Evolutionary conservation across 192 early-diverging fungal species (phyloP).

Genomic region (Linnemannia schmuckeri): DNA sequence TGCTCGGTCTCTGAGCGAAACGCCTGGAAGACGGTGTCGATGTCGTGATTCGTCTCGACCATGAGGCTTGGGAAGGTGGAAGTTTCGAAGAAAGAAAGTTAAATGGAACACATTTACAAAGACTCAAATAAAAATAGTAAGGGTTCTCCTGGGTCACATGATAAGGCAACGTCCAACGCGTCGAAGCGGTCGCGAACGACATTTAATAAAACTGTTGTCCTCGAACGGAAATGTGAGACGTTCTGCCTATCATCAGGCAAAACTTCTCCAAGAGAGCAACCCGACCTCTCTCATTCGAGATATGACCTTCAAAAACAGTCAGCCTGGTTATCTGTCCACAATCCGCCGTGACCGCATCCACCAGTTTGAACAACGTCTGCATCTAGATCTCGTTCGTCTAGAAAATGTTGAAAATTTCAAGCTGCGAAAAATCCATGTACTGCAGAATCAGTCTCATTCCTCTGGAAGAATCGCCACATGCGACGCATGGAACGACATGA

Average conservation of each 20-base stretch:
- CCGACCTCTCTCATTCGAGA: not conserved
- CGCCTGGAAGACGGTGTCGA: conserved; percentile 1
- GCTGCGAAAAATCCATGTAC: not conserved
- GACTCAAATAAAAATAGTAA: not conserved
- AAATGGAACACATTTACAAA: no score
- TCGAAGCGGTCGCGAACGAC: not conserved
- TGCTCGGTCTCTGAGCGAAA: conserved; percentile 3
- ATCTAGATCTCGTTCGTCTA: not conserved
- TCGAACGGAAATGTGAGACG: not conserved
- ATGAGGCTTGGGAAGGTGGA: not conserved
- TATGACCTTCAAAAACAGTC: not conserved
- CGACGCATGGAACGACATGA: not conserved
- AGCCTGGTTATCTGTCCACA: not conserved
- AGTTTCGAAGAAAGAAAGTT: not conserved
- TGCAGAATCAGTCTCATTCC: not conserved
- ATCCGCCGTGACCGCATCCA: not conserved
- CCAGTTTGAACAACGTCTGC: not conserved
- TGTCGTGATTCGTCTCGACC: conserved; percentile 7
- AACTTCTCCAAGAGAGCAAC: not conserved
- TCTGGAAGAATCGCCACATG: not conserved
- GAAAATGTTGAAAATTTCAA: not conserved
- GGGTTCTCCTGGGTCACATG: not conserved
- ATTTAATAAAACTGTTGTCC: not conserved
- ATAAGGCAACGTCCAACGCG: not conserved
- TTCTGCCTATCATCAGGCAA: not conserved